Evolutionary conservation across 495 filamentous ascomycete genomes (phyloP).

Genomic region (Talaromyces trachyspermus): DNA sequence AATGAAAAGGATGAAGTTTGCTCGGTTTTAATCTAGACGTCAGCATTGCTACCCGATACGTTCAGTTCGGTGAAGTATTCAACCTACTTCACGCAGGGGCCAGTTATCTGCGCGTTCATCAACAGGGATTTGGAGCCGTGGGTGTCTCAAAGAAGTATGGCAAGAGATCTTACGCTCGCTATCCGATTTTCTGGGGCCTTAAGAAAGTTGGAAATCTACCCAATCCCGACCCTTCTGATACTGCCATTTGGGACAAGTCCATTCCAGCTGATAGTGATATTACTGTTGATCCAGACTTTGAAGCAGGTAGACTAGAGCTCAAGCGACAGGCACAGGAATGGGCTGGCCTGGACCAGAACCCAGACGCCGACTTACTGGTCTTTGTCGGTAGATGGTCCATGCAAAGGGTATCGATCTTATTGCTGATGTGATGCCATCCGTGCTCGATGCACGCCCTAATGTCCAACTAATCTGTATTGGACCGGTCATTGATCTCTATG

Average conservation of each 20-base stretch:
- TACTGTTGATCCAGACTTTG: slow-evolving; percentile 49
- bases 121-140: slow-evolving; percentile 68
- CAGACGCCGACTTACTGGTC: slow-evolving; percentile 65
- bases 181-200: slow-evolving; percentile 73
- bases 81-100: slow-evolving; percentile 67
- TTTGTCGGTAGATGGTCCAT: slow-evolving; percentile 76
- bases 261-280: slow-evolving; percentile 45
- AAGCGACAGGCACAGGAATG: slow-evolving; percentile 69
- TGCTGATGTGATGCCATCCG: slow-evolving; percentile 65
- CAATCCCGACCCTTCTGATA: slow-evolving; percentile 71
- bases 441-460: slow-evolving; percentile 59
- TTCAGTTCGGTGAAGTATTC: slow-evolving; percentile 61
- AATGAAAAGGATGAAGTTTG: slow-evolving; percentile 63
- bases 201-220: slow-evolving; percentile 63
- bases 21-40: slow-evolving; percentile 57
- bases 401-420: slow-evolving; percentile 73
- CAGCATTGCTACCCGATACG: slow-evolving; percentile 34
- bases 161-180: slow-evolving; percentile 64
- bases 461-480: slow-evolving; percentile 66
- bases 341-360: slow-evolving; percentile 59
- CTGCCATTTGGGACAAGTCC: slow-evolving; percentile 56
- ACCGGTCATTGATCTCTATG: slow-evolving; percentile 71
- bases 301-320: slow-evolving; percentile 48
- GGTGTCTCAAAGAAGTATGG: slow-evolving; percentile 72
- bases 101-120: slow-evolving; percentile 66